Base-by-base conservation (phyloP, 441 rosid genomes). In the Viola pubescens region DNA sequence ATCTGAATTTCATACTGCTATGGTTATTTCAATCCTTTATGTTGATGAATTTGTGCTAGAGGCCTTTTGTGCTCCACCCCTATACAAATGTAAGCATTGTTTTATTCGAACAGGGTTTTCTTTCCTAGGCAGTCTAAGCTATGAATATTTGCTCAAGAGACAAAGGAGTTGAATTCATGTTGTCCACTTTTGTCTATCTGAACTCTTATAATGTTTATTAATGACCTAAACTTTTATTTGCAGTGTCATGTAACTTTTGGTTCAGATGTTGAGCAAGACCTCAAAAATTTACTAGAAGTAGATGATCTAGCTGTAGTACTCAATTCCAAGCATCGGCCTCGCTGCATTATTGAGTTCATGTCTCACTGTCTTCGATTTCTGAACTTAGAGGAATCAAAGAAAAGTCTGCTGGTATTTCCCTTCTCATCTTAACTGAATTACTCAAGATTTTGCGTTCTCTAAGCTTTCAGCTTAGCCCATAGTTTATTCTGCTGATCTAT, bases 221-320 rank as follows among this genome's bases (percentile, higher is more conserved):
- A 16, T 16, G 19, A 16, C 19, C 19, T 11, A 56, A 43, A 11
- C 42, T 40, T 46, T 11, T 52, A 34, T 70, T 53, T 69, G 82
- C 81, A 91, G 96, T 87, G 96, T 60, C 96, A 91, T 79, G 75
- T 91, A 64, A 70, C 70, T 65, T 76, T 80, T 65, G 94, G 86
- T 56, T 87, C 98, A 43, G 94, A 91, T 71, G 56, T 81, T 37
- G 77, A 74, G 39, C 72, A 67, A 64, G 98, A 91, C 73, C 87
- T 91, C 9, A 52, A 70, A 58, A 71, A 71, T 61, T 51, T 79
- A 82, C 81, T 88, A 37, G 98, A 91, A 52, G 81, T 62, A 7
- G 95, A 82, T 71, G 98, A 91, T 68, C 71, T 91, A 8, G 73
- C 82, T 43, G 63, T 88, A 66, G 75, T 91, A 10, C 85, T 91